Conservation (phyloP, 2,329 filamentous ascomycete species). For the Sclerotinia borealis region DNA sequence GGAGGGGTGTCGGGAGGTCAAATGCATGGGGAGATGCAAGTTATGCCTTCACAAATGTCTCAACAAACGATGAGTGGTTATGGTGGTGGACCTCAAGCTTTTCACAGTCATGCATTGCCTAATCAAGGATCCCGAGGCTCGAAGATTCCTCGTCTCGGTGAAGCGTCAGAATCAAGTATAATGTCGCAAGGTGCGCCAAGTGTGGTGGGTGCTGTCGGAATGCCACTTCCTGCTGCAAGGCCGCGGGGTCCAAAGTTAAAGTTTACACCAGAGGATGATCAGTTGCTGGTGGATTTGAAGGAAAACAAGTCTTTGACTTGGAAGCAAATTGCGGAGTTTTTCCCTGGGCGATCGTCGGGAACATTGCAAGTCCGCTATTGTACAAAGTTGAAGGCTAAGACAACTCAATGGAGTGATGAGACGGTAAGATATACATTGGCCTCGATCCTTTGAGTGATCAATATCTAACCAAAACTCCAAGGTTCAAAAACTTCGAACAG, state of each 20-base stretch:
- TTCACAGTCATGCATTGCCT: conserved; percentile 74
- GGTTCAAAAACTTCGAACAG: conserved; percentile 71
- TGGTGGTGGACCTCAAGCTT: conserved; percentile 35
- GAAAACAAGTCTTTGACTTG: conserved; percentile 92
- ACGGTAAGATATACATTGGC: conserved; percentile 57
- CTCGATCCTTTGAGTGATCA: conserved; percentile 3
- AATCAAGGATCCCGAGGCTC: conserved; percentile 59
- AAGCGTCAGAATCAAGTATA: conserved; percentile 37
- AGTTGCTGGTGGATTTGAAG: conserved; percentile 80
- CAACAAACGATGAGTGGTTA: conserved; percentile 47
- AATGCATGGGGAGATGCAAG: conserved; percentile 34
- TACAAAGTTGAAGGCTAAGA: conserved; percentile 91
- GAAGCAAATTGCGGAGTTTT: conserved; percentile 97
- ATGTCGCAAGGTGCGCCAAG: conserved; percentile 61
- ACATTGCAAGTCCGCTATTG: conserved; percentile 92
- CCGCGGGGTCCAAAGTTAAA: conserved; percentile 87
- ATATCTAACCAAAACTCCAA: conserved; percentile 34
- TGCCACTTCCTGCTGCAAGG: conserved; percentile 75
- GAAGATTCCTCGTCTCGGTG: conserved; percentile 60
- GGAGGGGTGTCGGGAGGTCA: conserved; percentile 40
- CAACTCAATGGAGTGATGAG: conserved; percentile 87
- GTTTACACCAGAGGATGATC: conserved; percentile 89
- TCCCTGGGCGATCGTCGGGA: conserved; percentile 82
- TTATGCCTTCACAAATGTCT: conserved; percentile 50
- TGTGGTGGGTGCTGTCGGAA: conserved; percentile 78